These are phyloP conservation scores for Mucor ambiguus DNA, from an alignment of 371 early-diverging fungal species.

Conservation along the genomic window DNA sequence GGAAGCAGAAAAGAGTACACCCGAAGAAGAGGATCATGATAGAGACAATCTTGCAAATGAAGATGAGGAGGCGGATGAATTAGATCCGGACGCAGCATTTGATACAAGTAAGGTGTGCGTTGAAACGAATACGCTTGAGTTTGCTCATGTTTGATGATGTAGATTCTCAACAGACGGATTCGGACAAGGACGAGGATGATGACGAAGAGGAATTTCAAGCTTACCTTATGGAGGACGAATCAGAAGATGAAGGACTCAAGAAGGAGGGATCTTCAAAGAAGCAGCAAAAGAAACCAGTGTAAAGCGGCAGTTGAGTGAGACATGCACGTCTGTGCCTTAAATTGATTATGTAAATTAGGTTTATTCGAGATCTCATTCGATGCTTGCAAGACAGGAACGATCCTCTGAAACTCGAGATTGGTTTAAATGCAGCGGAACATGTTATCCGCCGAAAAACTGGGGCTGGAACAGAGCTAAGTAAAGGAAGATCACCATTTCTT, in stretches of 20 bases:
- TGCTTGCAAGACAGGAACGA: conserved; percentile 44
- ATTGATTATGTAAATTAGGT: conserved; percentile 26
- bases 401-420: conserved; percentile 47
- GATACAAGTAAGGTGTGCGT: not conserved
- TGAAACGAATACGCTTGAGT: too few relatives aligned
- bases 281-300: conserved; percentile 36
- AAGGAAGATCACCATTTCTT: not conserved
- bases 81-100: conserved; percentile 40
- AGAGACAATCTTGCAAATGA: conserved; percentile 15
- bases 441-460: conserved; percentile 43
- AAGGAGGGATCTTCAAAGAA: conserved; percentile 12
- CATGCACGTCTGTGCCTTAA: not conserved
- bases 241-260: conserved; percentile 40
- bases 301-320: conserved; percentile 1
- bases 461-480: conserved; percentile 46
- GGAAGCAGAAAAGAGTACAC: not conserved
- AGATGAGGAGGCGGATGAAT: conserved; percentile 30
- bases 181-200: not conserved
- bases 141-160: not conserved
- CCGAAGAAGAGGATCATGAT: not conserved
- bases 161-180: not conserved
- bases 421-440: conserved; percentile 39
- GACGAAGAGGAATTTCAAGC: conserved; percentile 51
- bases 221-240: conserved; percentile 54
- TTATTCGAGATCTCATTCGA: conserved; percentile 40